A percentile compares a stretch with the other conserved stretches of the same genome.
Conservation (phyloP, 1,284 basidiomycete species). For the Tetrapyrgos nigripes region DNA sequence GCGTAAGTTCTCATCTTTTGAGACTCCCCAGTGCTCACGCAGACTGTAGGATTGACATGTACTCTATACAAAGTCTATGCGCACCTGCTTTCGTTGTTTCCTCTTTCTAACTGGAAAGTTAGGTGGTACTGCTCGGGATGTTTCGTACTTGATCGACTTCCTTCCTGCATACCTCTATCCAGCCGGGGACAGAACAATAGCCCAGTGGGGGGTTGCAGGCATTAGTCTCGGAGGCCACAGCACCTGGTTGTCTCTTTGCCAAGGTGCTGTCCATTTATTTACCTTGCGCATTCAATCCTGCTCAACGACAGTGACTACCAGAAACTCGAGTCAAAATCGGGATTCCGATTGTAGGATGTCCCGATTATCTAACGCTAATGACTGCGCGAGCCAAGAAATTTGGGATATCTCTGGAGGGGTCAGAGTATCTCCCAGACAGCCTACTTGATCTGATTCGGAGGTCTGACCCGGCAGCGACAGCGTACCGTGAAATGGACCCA, state of each 20-base stretch:
- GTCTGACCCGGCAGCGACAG: conserved; percentile 49
- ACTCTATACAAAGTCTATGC: conserved; percentile 64
- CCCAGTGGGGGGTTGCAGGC: conserved; percentile 74
- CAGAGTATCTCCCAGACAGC: conserved; percentile 65
- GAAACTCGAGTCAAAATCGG: conserved; percentile 76
- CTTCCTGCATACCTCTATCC: conserved; percentile 83
- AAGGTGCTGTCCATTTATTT: conserved; percentile 46
- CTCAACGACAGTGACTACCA: conserved; percentile 28
- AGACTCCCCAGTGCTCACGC: conserved; percentile 1
- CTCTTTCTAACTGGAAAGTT: background rate
- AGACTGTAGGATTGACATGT: conserved; percentile 72
- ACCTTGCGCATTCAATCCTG: background rate
- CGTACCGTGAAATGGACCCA: conserved; percentile 41
- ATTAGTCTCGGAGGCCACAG: conserved; percentile 83
- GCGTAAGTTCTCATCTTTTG: conserved; percentile 50
- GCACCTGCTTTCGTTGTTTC: background rate
- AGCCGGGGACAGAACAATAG: conserved; percentile 64
- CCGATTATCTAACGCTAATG: conserved; percentile 73
- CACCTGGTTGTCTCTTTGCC: conserved; percentile 72
- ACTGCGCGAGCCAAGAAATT: conserved; percentile 58
- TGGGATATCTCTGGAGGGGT: conserved; percentile 47
- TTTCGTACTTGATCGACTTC: conserved; percentile 84
- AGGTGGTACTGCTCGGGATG: conserved; percentile 80
- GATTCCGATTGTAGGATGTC: conserved; percentile 83
- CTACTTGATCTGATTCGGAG: conserved; percentile 54